Conservation (phyloP, 108 stramenopile genomes). For the Seminavis robusta region DNA sequence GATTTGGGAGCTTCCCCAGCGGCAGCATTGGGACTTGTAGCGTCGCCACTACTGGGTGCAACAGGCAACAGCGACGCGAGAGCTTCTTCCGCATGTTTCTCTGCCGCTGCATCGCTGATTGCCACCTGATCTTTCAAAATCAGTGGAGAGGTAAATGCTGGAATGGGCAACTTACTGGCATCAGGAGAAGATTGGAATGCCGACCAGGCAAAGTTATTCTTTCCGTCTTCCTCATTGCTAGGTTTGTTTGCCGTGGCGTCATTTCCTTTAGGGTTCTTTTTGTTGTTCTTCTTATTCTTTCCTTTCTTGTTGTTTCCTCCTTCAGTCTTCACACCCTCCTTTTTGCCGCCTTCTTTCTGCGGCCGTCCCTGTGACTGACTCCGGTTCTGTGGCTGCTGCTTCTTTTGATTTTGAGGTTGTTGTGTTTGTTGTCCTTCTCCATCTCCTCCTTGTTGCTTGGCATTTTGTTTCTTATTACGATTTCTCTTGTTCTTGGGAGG, state of each 20-base stretch:
- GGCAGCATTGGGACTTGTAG: not conserved
- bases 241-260: conserved; percentile 7
- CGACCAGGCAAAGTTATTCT: conserved; percentile 74
- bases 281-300: conserved; percentile 18
- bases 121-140: not conserved
- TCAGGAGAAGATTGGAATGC: conserved; percentile 84
- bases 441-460: conserved; percentile 8
- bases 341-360: conserved; percentile 7
- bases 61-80: no score
- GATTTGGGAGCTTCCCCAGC: not conserved
- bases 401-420: not conserved
- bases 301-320: conserved; percentile 6
- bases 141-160: conserved; percentile 38
- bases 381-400: conserved; percentile 4
- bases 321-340: not conserved
- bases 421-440: conserved; percentile 5
- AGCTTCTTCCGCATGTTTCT: not conserved
- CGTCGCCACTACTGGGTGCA: not conserved
- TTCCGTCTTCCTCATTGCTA: no score
- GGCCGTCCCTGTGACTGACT: not conserved
- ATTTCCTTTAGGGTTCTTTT: conserved; percentile 16
- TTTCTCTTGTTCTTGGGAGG: not conserved
- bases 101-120: not conserved
- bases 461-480: not conserved
- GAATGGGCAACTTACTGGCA: conserved; percentile 64